Evolutionary conservation across 2,329 filamentous ascomycete species (phyloP).

Genomic region (Hypocreales sp.): DNA sequence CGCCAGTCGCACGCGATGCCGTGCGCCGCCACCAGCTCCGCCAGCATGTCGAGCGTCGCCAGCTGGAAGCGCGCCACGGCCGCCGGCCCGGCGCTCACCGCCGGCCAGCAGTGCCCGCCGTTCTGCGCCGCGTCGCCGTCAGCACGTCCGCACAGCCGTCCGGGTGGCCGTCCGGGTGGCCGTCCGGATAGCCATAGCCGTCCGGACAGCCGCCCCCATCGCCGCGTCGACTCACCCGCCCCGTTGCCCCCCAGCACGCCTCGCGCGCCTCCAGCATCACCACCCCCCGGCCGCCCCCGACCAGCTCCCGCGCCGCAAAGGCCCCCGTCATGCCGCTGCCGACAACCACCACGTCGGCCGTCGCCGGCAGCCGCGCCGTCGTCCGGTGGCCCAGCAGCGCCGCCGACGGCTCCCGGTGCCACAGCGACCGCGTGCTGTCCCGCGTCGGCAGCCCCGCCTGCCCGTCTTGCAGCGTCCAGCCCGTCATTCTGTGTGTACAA

Average conservation of each 20-base stretch:
- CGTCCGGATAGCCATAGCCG: too few species aligned
- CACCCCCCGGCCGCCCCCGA: constrained; percentile 34
- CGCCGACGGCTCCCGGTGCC: constrained; percentile 53
- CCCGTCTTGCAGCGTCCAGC: constrained; percentile 12
- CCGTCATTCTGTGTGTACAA: too few species aligned
- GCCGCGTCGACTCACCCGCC: constrained; percentile 57
- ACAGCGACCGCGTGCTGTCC: constrained; percentile 52
- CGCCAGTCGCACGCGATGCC: constrained; percentile 57
- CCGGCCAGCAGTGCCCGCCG: constrained; percentile 61
- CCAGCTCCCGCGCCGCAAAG: constrained; percentile 51
- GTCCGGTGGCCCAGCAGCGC: constrained; percentile 52
- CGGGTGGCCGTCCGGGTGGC: too few species aligned
- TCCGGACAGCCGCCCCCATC: too few species aligned
- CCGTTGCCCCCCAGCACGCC: constrained; percentile 71
- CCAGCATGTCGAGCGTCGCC: constrained; percentile 46
- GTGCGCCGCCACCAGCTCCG: constrained; percentile 38
- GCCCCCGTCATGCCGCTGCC: constrained; percentile 66
- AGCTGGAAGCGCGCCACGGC: constrained; percentile 58
- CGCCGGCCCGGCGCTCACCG: constrained; percentile 44
- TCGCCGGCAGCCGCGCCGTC: constrained; percentile 43
- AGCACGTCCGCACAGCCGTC: too few species aligned
- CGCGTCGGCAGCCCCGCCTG: constrained; percentile 43
- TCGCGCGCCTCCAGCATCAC: constrained; percentile 66
- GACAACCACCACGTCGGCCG: constrained; percentile 54
- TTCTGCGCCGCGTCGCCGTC: too few species aligned